These are phyloP conservation scores for Bimuria novae-zelandiae DNA, from an alignment of 2,329 filamentous ascomycete genomes.

Conservation along the genomic window DNA sequence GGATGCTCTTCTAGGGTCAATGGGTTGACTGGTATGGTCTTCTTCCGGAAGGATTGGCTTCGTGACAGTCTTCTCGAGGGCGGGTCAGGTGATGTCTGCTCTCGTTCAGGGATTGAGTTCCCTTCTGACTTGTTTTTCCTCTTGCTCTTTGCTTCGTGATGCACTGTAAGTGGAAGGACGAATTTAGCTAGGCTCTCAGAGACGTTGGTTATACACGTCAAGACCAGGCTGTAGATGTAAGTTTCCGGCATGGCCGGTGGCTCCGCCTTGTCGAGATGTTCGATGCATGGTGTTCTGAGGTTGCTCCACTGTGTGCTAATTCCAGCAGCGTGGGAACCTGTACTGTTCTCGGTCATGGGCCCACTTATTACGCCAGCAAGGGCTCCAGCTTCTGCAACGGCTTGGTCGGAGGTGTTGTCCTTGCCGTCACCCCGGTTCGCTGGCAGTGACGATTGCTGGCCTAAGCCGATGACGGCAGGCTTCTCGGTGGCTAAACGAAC, in stretches of 20 bases:
- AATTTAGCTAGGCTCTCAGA: slow-evolving; percentile 94
- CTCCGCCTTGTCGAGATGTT: slow-evolving; percentile 91
- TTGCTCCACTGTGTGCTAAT: slow-evolving; percentile 93
- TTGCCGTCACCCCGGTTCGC: slow-evolving; percentile 61
- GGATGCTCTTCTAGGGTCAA: slow-evolving; percentile 74
- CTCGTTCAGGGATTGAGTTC: slow-evolving; percentile 22
- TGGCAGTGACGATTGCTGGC: slow-evolving; percentile 85
- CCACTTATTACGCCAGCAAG: slow-evolving; percentile 83
- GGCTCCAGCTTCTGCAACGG: slow-evolving; percentile 85
- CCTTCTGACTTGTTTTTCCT: slow-evolving; percentile 49
- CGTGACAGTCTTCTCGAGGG: slow-evolving; percentile 55
- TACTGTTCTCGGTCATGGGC: slow-evolving; percentile 63
- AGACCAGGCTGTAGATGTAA: slow-evolving; percentile 86
- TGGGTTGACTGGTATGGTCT: slow-evolving; percentile 83
- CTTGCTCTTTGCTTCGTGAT: slow-evolving; percentile 62
- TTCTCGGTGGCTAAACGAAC: slow-evolving; percentile 94
- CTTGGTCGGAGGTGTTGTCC: slow-evolving; percentile 72
- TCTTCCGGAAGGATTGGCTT: slow-evolving; percentile 71
- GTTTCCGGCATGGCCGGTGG: slow-evolving; percentile 84
- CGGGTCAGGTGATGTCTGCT: slow-evolving; percentile 29
- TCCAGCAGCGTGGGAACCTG: slow-evolving; percentile 69
- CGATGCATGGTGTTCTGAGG: slow-evolving; percentile 84
- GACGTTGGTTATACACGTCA: slow-evolving; percentile 86
- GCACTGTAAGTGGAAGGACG: slow-evolving; percentile 86
- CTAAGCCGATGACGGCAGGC: slow-evolving; percentile 83